These are phyloP conservation scores for Fusarium mexicanum DNA, from an alignment of 2,329 filamentous ascomycete genomes.

Conservation along the genomic window DNA sequence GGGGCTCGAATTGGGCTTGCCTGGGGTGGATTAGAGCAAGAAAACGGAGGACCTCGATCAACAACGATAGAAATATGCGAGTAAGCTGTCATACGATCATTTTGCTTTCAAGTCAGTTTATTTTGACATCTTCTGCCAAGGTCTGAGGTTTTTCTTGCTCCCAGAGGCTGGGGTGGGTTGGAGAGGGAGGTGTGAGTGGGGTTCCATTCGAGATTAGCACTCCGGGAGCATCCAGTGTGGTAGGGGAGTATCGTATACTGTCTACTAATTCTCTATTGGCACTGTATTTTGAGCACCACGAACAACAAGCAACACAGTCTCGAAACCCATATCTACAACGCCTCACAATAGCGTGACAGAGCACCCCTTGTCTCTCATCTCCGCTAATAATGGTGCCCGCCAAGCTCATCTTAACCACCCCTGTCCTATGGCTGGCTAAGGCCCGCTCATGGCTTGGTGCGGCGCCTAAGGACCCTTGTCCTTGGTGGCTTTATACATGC, in stretches of 20 bases:
- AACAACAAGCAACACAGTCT: not conserved
- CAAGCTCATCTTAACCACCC: constrained; percentile 45
- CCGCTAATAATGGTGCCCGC: constrained; percentile 46
- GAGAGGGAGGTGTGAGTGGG: constrained; percentile 54
- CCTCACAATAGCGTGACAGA: constrained; percentile 28
- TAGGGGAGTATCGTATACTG: constrained; percentile 44
- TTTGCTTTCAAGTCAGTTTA: not conserved
- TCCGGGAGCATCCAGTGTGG: constrained; percentile 42
- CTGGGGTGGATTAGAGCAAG: constrained; percentile 37
- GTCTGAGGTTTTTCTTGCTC: not conserved
- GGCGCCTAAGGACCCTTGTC: constrained; percentile 40
- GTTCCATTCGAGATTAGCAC: constrained; percentile 55
- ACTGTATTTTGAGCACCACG: not conserved
- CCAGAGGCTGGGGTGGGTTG: constrained; percentile 34
- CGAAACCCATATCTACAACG: not conserved
- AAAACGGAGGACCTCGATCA: not conserved
- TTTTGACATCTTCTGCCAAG: not conserved
- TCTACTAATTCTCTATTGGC: fast-evolving
- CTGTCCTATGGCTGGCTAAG: constrained; percentile 33
- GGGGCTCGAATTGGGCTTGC: constrained; percentile 37
- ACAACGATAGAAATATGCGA: not conserved
- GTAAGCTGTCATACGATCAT: not conserved
- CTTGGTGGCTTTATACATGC: not conserved
- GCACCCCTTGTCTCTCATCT: constrained; percentile 42
- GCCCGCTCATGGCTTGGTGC: constrained; percentile 37